phyloP scores from a whole-genome alignment of 495 filamentous ascomycete species.

The Lentithecium fluviatile region DNA sequence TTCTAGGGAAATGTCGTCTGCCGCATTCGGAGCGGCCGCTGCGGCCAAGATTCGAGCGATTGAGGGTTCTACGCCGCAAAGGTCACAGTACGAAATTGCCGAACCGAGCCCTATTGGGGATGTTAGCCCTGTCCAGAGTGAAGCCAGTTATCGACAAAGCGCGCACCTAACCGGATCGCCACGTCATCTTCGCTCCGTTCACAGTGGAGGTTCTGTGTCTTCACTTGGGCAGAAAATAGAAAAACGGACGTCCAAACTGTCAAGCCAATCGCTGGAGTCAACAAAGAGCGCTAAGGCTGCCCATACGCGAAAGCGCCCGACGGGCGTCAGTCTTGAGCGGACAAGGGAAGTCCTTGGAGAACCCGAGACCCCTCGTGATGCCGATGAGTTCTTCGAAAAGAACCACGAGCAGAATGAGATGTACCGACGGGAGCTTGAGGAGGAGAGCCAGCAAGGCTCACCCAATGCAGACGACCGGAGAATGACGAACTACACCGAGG shows the following conservation, averaged over 20 bases:
- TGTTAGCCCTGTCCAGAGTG: constrained; percentile 84
- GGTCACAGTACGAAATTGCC: constrained; percentile 41
- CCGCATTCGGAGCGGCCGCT: constrained; percentile 45
- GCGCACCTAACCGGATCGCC: constrained; percentile 44
- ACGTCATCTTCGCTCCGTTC: constrained; percentile 19
- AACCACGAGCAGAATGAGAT: constrained; percentile 56
- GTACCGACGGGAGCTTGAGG: constrained; percentile 52
- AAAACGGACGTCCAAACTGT: constrained; percentile 23
- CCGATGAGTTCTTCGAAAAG: constrained; percentile 53
- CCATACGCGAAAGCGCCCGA: constrained; percentile 54
- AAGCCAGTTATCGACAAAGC: constrained; percentile 68
- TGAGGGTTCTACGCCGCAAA: constrained; percentile 34
- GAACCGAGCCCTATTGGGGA: constrained; percentile 53
- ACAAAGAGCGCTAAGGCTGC: constrained; percentile 42
- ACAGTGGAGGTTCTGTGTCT: constrained; percentile 32
- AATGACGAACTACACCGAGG: constrained; percentile 62
- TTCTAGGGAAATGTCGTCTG: constrained; percentile 43
- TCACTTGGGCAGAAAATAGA: constrained; percentile 18
- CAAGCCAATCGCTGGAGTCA: constrained; percentile 37
- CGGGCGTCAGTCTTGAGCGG: constrained; percentile 52
- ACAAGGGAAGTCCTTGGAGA: constrained; percentile 49
- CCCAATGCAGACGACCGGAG: constrained; percentile 53
- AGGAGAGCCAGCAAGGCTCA: constrained; percentile 49
- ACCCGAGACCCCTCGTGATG: constrained; percentile 42
- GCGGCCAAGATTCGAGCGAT: constrained; percentile 34